Percentiles rank a stretch among this genome's conserved stretches.
phyloP scores from a whole-genome alignment of 2,329 filamentous ascomycete genomes.

The Botrytis elliptica region DNA sequence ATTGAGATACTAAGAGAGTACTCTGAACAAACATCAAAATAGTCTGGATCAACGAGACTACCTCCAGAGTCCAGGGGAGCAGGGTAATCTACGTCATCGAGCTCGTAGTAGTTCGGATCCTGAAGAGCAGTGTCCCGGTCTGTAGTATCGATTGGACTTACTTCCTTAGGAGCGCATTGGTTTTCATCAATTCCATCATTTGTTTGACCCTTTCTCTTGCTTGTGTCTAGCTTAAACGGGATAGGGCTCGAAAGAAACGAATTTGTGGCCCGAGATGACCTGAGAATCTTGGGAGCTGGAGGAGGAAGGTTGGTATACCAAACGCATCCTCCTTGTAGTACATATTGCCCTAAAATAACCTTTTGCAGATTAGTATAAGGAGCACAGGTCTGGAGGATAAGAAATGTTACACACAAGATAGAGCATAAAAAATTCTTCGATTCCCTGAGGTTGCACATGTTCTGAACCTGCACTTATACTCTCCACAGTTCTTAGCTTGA shows the following conservation, averaged over 20 bases:
- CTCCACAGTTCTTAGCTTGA: background rate
- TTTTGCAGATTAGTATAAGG: background rate
- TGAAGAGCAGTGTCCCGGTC: background rate
- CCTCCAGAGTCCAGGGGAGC: background rate
- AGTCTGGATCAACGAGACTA: background rate
- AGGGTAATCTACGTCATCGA: background rate
- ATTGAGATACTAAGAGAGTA: background rate
- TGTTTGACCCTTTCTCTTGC: background rate
- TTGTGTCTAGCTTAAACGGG: background rate
- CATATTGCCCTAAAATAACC: background rate
- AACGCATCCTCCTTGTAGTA: background rate
- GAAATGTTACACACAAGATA: background rate
- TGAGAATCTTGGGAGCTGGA: background rate
- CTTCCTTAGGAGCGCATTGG: too few species aligned
- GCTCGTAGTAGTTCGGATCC: background rate
- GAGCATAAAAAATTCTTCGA: background rate
- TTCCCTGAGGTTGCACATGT: background rate
- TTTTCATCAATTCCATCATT: background rate
- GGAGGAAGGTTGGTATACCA: background rate
- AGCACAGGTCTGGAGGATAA: fast-evolving
- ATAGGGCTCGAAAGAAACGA: background rate
- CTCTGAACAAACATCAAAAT: background rate
- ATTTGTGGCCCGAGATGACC: too few species aligned
- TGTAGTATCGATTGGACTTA: background rate
- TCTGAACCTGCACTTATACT: background rate